phyloP scores from a whole-genome alignment of 345 rosid genomes.

The Arabis alpina region DNA sequence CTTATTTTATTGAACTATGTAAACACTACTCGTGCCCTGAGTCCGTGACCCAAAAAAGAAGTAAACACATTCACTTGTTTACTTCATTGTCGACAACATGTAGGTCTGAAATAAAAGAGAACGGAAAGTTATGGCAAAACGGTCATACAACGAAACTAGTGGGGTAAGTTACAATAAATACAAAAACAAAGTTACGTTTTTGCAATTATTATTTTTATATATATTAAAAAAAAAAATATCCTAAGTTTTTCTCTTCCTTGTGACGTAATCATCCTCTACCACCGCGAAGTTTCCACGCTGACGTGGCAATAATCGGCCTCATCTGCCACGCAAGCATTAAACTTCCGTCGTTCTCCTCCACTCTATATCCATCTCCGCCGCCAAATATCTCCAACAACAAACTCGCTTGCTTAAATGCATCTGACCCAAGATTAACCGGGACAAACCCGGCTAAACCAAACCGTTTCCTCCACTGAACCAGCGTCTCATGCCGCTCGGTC shows the following conservation, averaged over 20 bases:
- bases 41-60: too few species aligned
- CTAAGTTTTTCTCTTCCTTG: not conserved
- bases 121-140: not conserved
- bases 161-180: slow-evolving; percentile 11
- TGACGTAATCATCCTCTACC: slow-evolving; percentile 17
- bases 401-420: slow-evolving; percentile 85
- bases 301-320: slow-evolving; percentile 77
- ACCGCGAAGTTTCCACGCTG: slow-evolving; percentile 63
- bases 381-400: slow-evolving; percentile 72
- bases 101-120: slow-evolving; percentile 1
- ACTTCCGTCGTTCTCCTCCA: slow-evolving; percentile 80
- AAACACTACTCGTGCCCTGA: too few species aligned
- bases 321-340: slow-evolving; percentile 88
- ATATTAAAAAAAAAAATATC: not conserved
- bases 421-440: slow-evolving; percentile 71
- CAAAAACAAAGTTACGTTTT: slow-evolving; percentile 14
- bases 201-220: slow-evolving; percentile 4
- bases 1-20: too few species aligned
- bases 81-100: slow-evolving; percentile 8
- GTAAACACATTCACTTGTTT: too few species aligned
- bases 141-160: slow-evolving; percentile 25
- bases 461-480: slow-evolving; percentile 64
- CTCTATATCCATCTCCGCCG: slow-evolving; percentile 71
- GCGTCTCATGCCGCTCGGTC: slow-evolving; percentile 79
- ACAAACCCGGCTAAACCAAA: slow-evolving; percentile 60